Evolutionary conservation across 192 early-diverging fungal species (phyloP).

Genomic region (Backusella circina): DNA sequence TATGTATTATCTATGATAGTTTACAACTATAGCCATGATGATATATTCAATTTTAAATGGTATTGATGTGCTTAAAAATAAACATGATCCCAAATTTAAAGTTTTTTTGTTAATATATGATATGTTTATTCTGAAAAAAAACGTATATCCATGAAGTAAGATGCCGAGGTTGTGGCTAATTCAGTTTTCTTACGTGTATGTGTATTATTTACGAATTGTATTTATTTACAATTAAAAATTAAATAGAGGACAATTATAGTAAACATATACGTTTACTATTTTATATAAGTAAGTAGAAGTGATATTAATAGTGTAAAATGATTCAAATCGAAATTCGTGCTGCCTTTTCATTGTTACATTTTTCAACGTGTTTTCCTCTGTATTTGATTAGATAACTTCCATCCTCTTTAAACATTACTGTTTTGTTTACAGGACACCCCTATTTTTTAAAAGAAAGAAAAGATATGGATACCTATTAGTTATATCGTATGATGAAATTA

Average conservation of each 20-base stretch:
- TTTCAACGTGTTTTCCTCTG: constrained; percentile 45
- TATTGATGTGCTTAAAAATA: background rate
- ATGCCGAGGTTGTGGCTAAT: background rate
- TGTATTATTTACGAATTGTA: no score
- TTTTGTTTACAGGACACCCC: constrained; percentile 50
- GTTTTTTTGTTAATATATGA: no score
- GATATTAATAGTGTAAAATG: background rate
- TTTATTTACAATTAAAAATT: background rate
- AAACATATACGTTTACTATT: background rate
- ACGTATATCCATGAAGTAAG: background rate
- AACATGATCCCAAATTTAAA: background rate
- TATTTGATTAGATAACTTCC: constrained; percentile 52
- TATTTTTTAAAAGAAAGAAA: background rate
- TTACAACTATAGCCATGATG: background rate
- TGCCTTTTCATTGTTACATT: constrained; percentile 41
- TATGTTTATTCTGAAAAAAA: no score
- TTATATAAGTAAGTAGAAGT: background rate
- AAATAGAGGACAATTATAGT: background rate
- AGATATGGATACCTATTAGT: background rate
- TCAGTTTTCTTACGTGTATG: no score
- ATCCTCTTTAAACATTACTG: constrained; percentile 46
- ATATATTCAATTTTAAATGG: background rate
- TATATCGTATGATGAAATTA: background rate
- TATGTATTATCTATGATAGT: background rate
- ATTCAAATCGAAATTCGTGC: background rate